A percentile compares a stretch with the other conserved stretches of the same genome.
These are phyloP conservation scores for Boehmeria nivea DNA, from an alignment of 306 rosid species.

Conservation along the genomic window DNA sequence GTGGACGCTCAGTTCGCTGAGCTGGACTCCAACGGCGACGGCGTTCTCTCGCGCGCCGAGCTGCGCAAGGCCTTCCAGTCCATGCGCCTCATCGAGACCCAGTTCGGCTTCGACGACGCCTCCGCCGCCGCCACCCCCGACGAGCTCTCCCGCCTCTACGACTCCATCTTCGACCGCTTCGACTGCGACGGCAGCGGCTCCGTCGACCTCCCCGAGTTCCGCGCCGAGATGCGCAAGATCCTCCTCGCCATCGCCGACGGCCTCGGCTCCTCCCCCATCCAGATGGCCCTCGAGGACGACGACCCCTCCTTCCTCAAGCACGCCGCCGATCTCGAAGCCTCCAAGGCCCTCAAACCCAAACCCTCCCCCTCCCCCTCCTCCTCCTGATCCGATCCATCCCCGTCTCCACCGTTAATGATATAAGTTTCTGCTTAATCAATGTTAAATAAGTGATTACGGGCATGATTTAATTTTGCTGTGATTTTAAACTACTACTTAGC, in stretches of 20 bases:
- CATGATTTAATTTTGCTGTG: too few species aligned
- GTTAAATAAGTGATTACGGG: too few species aligned
- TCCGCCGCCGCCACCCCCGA: conserved; percentile 69
- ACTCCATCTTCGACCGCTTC: conserved; percentile 66
- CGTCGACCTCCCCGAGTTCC: conserved; percentile 59
- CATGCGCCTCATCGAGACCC: conserved; percentile 63
- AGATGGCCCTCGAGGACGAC: conserved; percentile 69
- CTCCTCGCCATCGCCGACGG: conserved; percentile 88
- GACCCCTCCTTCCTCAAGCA: conserved; percentile 48
- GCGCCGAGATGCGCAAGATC: conserved; percentile 72
- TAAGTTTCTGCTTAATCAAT: too few species aligned
- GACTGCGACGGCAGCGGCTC: conserved; percentile 59
- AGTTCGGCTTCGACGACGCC: conserved; percentile 68
- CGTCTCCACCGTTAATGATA: too few species aligned
- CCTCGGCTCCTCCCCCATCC: conserved; percentile 68
- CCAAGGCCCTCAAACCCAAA: conserved; percentile 34
- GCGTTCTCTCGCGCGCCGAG: conserved; percentile 72
- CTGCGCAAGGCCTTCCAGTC: conserved; percentile 75
- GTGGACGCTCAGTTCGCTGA: conserved; percentile 49
- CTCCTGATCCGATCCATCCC: too few species aligned
- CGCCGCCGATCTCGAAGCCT: conserved; percentile 85
- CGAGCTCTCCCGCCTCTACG: conserved; percentile 54
- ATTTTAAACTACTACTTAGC: too few species aligned
- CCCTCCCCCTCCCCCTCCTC: too few species aligned
- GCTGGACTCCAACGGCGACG: conserved; percentile 70